Percentiles rank a stretch among this genome's conserved stretches.
Evolutionary conservation across 805 yeast genomes (phyloP).

Genomic region (Yamadazyma tumulicola): DNA sequence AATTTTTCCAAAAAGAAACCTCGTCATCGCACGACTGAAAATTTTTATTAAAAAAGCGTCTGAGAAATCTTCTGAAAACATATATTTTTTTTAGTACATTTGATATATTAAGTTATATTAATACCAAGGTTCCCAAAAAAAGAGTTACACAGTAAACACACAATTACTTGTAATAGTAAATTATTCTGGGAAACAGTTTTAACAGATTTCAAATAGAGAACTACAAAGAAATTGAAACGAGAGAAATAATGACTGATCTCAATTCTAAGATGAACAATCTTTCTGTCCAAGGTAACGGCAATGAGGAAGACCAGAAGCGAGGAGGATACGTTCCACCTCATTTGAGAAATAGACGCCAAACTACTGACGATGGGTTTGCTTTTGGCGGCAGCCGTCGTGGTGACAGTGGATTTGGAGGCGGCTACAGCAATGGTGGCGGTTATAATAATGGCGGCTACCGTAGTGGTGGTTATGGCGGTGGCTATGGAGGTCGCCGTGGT

Average conservation of each 20-base stretch:
- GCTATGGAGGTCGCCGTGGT: constrained; percentile 25
- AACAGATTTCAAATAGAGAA: not conserved
- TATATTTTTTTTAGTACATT: constrained; percentile 6
- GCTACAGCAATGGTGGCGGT: constrained; percentile 13
- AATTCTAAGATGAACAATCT: constrained; percentile 56
- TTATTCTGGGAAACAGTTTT: not conserved
- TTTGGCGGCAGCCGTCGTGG: constrained; percentile 10
- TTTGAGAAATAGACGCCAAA: constrained; percentile 16
- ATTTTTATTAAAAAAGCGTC: constrained; percentile 3
- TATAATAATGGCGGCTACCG: constrained; percentile 19
- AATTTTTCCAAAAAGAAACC: constrained; percentile 2
- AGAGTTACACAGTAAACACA: not conserved
- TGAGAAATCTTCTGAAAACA: not conserved
- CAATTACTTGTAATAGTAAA: not conserved
- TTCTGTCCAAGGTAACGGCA: constrained; percentile 37
- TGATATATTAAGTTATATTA: constrained; percentile 12
- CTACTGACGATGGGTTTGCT: constrained; percentile 6
- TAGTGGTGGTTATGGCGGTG: constrained; percentile 19
- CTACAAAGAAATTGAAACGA: not conserved
- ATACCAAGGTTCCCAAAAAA: no score
- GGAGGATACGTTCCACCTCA: constrained; percentile 59
- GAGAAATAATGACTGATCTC: constrained; percentile 50
- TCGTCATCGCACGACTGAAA: constrained; percentile 5
- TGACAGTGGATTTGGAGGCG: constrained; percentile 17
- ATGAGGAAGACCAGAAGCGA: constrained; percentile 2